Evolutionary conservation across 345 rosid genomes (phyloP).

Genomic region (Raphanus sativus): DNA sequence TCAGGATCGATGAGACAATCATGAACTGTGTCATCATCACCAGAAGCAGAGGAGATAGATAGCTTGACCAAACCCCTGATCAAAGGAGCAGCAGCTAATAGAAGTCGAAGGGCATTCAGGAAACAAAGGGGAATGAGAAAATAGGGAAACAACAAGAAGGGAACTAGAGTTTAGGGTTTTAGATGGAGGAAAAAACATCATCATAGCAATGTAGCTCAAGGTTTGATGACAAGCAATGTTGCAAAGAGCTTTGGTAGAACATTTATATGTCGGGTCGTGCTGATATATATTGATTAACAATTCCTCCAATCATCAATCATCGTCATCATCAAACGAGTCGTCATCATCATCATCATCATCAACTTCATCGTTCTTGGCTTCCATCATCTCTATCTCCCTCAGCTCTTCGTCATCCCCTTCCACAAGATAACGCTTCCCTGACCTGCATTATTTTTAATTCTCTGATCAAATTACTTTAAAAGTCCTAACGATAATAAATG

Average conservation of each 20-base stretch:
- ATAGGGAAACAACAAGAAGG: too few relatives aligned
- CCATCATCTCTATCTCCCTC: conserved; percentile 37
- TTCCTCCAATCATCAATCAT: not conserved
- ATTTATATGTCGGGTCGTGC: too few relatives aligned
- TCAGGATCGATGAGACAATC: too few relatives aligned
- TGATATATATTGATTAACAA: too few relatives aligned
- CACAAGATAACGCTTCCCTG: not conserved
- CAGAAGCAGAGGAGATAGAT: not conserved
- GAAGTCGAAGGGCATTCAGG: too few relatives aligned
- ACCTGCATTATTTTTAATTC: not conserved
- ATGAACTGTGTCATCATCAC: not conserved
- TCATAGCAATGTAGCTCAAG: not conserved
- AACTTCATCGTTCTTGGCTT: not conserved
- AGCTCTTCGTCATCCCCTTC: conserved; percentile 30
- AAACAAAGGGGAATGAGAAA: too few relatives aligned
- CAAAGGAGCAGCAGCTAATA: too few relatives aligned
- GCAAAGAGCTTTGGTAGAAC: not conserved
- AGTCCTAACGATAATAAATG: not conserved
- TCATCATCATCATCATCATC: not conserved
- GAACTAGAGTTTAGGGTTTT: not conserved
- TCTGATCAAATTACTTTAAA: not conserved
- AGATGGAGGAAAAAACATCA: not conserved
- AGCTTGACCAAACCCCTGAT: too few relatives aligned
- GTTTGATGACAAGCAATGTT: too few relatives aligned
- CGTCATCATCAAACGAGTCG: not conserved